Base-by-base conservation (phyloP, 2,329 filamentous ascomycete species). In the Parastagonospora avenae region DNA sequence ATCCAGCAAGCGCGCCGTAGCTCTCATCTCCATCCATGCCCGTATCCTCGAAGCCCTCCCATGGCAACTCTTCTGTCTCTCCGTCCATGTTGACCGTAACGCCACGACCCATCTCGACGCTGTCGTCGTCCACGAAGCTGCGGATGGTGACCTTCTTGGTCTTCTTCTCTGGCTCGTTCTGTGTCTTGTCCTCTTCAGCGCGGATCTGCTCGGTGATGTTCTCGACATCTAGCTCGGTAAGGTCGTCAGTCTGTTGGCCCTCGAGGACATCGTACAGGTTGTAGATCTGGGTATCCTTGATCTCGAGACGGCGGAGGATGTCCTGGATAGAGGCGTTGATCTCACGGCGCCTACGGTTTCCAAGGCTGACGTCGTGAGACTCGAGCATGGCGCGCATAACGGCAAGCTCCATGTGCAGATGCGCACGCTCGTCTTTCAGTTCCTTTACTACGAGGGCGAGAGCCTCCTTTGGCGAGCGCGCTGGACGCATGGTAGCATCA, bases 371-470 rank as follows among this genome's bases (percentile, higher is more conserved):
- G 38, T 94, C 88, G 49, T 86, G 83, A 16, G 77, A 77, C 57
- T 85, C 85, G 72, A 91, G 72, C 32, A 81, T 75, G 2, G 78
- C 79, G 62, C 88, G 84, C 50, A 85, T 81, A 30, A 80, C 58
- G 0, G 82, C 77, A n/a, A 92, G 81, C 63, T 88, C 82, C 59
- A 88, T 80, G 72, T 90, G 88, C 46, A 95, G 76, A 68, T 95
- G 90, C 10, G 82, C 81, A 38, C 92, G 82, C 71, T 96, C 92
- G 68, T 95, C 91, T 60, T 90, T 81, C 3, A 95, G 78, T 7
- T 86, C 83, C 74, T 95, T 94, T 70, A 96, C 87, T 16, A 96
- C 89, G n/a, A 87, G 84, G 7, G 89, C 88, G 19, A 96, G 83
- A 8, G 91, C 91, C 37, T 87, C 75, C 4, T 83, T 85, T 0